These are phyloP conservation scores for Coemansia sp. DNA, from an alignment of 192 early-diverging fungal species.

Conservation along the genomic window DNA sequence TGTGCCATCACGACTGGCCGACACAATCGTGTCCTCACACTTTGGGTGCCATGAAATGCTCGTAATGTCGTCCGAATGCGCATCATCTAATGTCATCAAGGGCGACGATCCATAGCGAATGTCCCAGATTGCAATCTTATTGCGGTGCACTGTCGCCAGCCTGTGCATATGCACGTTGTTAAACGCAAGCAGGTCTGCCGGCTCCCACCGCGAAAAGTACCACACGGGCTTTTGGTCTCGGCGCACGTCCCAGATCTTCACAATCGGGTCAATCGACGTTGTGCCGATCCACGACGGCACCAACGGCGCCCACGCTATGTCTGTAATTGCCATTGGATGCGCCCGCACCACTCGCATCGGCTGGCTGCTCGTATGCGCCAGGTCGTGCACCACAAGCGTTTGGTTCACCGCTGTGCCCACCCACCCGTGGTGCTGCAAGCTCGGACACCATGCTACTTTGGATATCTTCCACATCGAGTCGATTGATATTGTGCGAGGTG, in stretches of 20 bases:
- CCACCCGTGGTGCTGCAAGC: slow-evolving; percentile 37
- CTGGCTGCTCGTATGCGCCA: slow-evolving; percentile 24
- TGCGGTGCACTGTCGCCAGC: slow-evolving; percentile 48
- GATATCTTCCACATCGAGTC: slow-evolving; percentile 39
- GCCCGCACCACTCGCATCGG: slow-evolving; percentile 43
- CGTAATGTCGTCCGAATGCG: slow-evolving; percentile 38
- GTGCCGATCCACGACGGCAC: slow-evolving; percentile 47
- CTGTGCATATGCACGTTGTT: slow-evolving; percentile 32
- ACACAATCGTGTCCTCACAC: slow-evolving; percentile 19
- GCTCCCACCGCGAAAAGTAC: slow-evolving; percentile 50
- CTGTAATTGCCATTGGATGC: slow-evolving; percentile 47
- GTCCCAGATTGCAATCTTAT: slow-evolving; percentile 49
- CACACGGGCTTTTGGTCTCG: slow-evolving; percentile 49
- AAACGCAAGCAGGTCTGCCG: slow-evolving; percentile 38
- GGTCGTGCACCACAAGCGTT: slow-evolving; percentile 40
- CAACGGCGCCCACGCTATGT: slow-evolving; percentile 44
- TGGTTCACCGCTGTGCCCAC: slow-evolving; percentile 42
- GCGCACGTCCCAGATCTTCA: slow-evolving; percentile 52
- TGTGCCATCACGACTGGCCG: slow-evolving; percentile 33
- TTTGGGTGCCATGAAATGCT: slow-evolving; percentile 48
- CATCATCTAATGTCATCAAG: slow-evolving; percentile 29
- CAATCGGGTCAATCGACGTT: slow-evolving; percentile 43
- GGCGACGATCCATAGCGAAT: slow-evolving; percentile 45
- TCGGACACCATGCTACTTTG: slow-evolving; percentile 43
- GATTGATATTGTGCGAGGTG: slow-evolving; percentile 32